A percentile compares a stretch with the other conserved stretches of the same genome.
Evolutionary conservation across 2,329 filamentous ascomycete species (phyloP).

Genomic region (Colletotrichum liaoningense): DNA sequence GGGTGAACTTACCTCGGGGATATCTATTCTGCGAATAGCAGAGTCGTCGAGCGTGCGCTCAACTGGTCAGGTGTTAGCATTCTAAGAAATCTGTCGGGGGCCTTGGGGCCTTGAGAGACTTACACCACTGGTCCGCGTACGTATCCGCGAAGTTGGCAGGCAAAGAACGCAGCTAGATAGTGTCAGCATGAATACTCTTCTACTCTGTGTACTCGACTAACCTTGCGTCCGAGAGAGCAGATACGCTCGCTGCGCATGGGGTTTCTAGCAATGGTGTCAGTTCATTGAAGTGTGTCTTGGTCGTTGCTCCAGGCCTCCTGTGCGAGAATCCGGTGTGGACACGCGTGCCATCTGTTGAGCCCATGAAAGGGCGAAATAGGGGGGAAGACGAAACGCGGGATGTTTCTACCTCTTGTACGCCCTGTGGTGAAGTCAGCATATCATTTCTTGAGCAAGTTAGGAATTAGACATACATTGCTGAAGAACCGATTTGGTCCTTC

Average conservation of each 20-base stretch:
- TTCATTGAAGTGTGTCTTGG: neutral
- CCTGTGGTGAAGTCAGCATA: neutral
- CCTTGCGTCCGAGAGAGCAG: constrained; percentile 41
- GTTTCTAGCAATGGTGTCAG: constrained; percentile 9
- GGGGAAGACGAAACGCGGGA: constrained; percentile 43
- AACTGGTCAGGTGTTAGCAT: neutral
- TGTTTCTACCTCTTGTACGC: constrained; percentile 53
- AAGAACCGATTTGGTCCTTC: constrained; percentile 75
- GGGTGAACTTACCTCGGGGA: constrained; percentile 58
- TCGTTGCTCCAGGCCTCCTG: neutral
- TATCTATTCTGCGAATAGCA: constrained; percentile 74
- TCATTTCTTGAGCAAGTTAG: neutral
- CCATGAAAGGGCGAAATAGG: neutral
- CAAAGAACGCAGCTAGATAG: constrained; percentile 40
- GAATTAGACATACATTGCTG: constrained; percentile 33
- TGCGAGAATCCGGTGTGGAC: no score
- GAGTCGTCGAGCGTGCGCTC: constrained; percentile 81
- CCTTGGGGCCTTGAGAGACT: neutral
- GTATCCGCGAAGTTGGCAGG: constrained; percentile 50
- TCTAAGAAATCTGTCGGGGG: neutral
- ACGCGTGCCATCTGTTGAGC: no score
- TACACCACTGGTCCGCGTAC: constrained; percentile 58
- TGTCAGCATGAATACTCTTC: constrained; percentile 29
- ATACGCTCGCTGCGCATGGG: constrained; percentile 62
- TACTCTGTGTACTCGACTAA: constrained; percentile 39